Base-by-base conservation (phyloP, 257 asterid genomes). In the Asclepias syriaca region DNA sequence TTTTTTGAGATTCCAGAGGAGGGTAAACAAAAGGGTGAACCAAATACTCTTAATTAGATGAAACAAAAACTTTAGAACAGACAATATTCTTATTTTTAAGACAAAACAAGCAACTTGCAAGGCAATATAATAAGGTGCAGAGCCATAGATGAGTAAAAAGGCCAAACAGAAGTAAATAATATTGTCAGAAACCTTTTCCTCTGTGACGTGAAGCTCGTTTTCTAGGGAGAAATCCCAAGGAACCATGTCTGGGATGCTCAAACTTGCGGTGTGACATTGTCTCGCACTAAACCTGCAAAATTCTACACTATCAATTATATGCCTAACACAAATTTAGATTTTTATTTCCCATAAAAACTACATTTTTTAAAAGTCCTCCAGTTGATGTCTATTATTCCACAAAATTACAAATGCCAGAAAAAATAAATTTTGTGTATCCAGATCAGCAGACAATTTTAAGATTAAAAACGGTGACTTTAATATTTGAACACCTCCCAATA, bases 241-340 rank as follows among this genome's bases (percentile, higher is more conserved):
- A 91, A 12, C 97, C 97, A 60, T 91, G 97, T 53, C 97, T 89
- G 11, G 97, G 97, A 80, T 91, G 97, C 87, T 91, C 97, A 74
- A 91, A 89, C 86, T 91, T 91, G 46, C 97, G 87, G 43, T 91
- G 96, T 8, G 97, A 91, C 97, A 91, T 91, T 19, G 69, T 79
- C 48, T 21, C 72, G 74, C 22, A 24, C 39, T 56, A 49, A 49
- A 59, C 76, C 88, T 88, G 95, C 80, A 88, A 77, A 70, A 70
- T 82, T 80, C 67, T 70, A 63, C 2, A 59, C 72, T 8, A 63
- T 78, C 16, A 78, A 67, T 43, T 55, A 39, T 32, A 43, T 50
- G 22, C 71, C 61, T 54, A 27, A 39, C 40, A 21, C 11, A 72
- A 16, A 0, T 18, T 19, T 0, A 0, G 16, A 15, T 43, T 7